phyloP scores from a whole-genome alignment of 768 basidiomycete species.

The Tylopilus subfusipes region DNA sequence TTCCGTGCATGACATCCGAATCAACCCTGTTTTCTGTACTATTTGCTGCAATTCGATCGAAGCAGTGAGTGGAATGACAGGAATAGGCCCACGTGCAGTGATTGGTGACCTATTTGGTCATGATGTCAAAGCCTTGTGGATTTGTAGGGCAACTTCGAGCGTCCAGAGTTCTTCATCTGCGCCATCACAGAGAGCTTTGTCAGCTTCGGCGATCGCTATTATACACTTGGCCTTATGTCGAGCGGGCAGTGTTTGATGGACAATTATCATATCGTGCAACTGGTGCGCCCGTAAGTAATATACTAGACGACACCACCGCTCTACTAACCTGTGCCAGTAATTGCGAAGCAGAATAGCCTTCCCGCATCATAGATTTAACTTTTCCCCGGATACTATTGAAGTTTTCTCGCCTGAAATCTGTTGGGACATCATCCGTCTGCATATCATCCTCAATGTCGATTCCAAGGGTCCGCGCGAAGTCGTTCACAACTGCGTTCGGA shows the following conservation, averaged over 20 bases:
- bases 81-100: no score
- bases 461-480: constrained; percentile 69
- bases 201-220: constrained; percentile 87
- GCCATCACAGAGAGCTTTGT: constrained; percentile 94
- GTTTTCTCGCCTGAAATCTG: constrained; percentile 28
- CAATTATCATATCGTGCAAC: constrained; percentile 87
- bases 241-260: constrained; percentile 76
- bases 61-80: neutral
- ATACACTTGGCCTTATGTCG: constrained; percentile 80
- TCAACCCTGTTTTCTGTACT: constrained; percentile 10
- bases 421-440: constrained; percentile 39
- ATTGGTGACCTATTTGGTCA: neutral
- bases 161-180: constrained; percentile 97
- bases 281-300: constrained; percentile 31
- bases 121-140: constrained; percentile 57
- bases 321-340: constrained; percentile 76
- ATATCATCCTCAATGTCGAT: constrained; percentile 62
- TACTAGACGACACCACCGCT: neutral
- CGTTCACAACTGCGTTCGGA: constrained; percentile 65
- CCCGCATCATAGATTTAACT: constrained; percentile 74
- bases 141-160: constrained; percentile 77
- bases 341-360: constrained; percentile 92
- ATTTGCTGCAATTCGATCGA: neutral
- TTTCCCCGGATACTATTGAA: constrained; percentile 65
- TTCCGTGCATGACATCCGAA: constrained; percentile 15